These are phyloP conservation scores for Argentina anserina DNA, from an alignment of 306 rosid species.

Conservation along the genomic window DNA sequence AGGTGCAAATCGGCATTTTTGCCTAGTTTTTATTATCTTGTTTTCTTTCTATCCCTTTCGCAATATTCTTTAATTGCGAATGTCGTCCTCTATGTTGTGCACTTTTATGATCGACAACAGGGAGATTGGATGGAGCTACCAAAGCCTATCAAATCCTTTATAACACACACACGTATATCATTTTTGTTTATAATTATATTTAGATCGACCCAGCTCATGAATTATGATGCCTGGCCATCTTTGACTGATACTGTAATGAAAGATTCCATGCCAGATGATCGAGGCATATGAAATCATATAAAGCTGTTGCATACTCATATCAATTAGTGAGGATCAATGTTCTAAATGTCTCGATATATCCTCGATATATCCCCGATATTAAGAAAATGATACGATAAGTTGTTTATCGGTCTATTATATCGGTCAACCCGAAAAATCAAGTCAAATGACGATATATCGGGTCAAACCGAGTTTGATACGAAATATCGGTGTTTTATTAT, in stretches of 20 bases:
- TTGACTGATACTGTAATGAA: background rate
- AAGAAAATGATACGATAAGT: too few relatives aligned
- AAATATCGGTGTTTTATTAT: too few relatives aligned
- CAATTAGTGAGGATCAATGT: background rate
- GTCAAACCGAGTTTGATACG: too few relatives aligned
- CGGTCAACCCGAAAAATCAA: too few relatives aligned
- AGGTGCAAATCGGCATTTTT: too few relatives aligned
- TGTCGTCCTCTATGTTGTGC: conserved; percentile 9
- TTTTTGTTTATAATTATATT: background rate
- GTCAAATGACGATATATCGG: too few relatives aligned
- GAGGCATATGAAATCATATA: background rate
- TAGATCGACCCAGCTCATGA: background rate
- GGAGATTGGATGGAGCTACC: conserved; percentile 11
- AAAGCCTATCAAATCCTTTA: conserved; percentile 4
- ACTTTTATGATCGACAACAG: background rate
- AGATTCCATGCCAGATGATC: background rate
- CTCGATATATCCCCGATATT: too few relatives aligned
- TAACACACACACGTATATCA: too few relatives aligned
- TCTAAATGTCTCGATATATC: too few relatives aligned
- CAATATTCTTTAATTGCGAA: background rate
- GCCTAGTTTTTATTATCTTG: conserved; percentile 1
- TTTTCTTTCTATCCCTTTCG: conserved; percentile 1
- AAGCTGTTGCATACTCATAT: background rate
- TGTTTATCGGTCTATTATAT: too few relatives aligned
- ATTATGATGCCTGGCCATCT: background rate